These are phyloP conservation scores for Paecilomyces dactylethromorphus DNA, from an alignment of 2,329 filamentous ascomycete species.

Conservation along the genomic window DNA sequence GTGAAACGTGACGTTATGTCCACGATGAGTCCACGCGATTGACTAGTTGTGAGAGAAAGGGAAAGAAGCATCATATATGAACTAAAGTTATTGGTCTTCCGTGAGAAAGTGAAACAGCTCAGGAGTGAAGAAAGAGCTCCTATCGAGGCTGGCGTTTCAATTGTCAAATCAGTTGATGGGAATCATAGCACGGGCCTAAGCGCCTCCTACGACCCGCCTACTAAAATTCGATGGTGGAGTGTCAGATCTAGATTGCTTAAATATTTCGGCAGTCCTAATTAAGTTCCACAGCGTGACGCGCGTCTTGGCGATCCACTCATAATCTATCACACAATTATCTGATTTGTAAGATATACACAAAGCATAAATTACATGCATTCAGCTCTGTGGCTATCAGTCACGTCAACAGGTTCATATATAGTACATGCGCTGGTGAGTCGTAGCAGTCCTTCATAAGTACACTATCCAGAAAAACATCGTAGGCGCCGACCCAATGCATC, in stretches of 20 bases:
- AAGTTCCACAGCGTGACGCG: not conserved
- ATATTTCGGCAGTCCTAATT: not conserved
- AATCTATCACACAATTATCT: not conserved
- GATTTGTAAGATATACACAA: not conserved
- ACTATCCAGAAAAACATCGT: not conserved
- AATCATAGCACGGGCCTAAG: not conserved
- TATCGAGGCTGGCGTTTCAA: not conserved
- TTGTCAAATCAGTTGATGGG: not conserved
- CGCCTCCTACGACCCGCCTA: not conserved
- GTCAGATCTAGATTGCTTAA: not conserved
- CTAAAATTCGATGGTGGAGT: not conserved
- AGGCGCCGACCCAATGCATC: conserved; percentile 9
- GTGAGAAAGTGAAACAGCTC: not conserved
- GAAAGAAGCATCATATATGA: not conserved
- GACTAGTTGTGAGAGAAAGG: not conserved
- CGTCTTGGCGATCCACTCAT: not conserved
- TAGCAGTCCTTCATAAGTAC: not conserved
- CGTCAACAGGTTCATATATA: not conserved
- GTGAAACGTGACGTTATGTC: not conserved
- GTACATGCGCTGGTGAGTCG: not conserved
- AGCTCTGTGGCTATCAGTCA: not conserved
- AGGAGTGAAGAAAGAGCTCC: not conserved
- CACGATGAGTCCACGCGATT: not conserved
- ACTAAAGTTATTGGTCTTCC: not conserved
- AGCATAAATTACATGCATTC: not conserved